Conservation (phyloP, 1,139 yeast genomes). For the Sugiyamaella neomexicana region DNA sequence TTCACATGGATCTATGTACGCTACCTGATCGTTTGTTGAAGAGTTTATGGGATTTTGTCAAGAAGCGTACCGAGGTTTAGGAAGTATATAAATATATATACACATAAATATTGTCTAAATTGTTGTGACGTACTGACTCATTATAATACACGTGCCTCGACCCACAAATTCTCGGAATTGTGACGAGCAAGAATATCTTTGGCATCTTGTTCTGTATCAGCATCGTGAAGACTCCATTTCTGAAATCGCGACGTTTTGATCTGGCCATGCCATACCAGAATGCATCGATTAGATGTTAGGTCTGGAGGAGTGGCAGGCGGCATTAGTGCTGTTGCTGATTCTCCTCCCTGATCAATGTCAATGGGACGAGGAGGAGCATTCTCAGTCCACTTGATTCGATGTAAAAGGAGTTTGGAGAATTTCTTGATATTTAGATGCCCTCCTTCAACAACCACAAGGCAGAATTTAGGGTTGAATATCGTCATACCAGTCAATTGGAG, state of each 20-base stretch:
- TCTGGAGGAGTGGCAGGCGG: constrained; percentile 33
- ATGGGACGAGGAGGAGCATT: constrained; percentile 36
- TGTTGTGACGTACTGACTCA: too few relatives aligned
- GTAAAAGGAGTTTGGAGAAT: constrained; percentile 60
- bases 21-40: constrained; percentile 88
- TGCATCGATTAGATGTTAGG: constrained; percentile 52
- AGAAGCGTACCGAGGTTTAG: constrained; percentile 47
- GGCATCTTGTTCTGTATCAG: constrained; percentile 57
- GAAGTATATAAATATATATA: neutral
- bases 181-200: constrained; percentile 52
- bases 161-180: constrained; percentile 62
- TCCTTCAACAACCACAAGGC: constrained; percentile 72
- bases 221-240: constrained; percentile 59
- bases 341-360: neutral
- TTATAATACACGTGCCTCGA: constrained; percentile 29
- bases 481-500: constrained; percentile 62
- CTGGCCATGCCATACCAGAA: constrained; percentile 76
- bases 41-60: constrained; percentile 93
- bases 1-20: constrained; percentile 92
- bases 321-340: too few relatives aligned
- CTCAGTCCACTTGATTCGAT: constrained; percentile 72
- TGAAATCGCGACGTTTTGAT: constrained; percentile 53
- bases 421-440: constrained; percentile 59
- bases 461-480: constrained; percentile 48
- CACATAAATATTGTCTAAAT: neutral